These are phyloP conservation scores for Phtheirospermum japonicum DNA, from an alignment of 257 asterid genomes.

Conservation along the genomic window DNA sequence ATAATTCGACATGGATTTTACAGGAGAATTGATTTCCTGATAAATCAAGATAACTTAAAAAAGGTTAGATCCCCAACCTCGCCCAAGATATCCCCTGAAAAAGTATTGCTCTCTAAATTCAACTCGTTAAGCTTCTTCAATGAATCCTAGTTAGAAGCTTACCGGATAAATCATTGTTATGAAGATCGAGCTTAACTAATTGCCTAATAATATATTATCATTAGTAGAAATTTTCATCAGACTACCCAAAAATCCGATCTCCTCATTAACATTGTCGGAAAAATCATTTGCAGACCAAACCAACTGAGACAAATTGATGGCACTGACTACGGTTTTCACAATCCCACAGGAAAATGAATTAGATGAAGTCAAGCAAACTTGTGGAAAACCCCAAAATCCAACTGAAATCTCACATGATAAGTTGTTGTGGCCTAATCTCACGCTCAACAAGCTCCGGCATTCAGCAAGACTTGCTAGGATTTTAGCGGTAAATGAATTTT, in stretches of 20 bases:
- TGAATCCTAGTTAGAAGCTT: conserved; percentile 60
- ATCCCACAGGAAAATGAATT: conserved; percentile 78
- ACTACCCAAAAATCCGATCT: conserved; percentile 67
- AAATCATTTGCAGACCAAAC: conserved; percentile 67
- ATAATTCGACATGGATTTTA: conserved; percentile 58
- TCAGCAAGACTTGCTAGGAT: conserved; percentile 63
- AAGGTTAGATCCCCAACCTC: conserved; percentile 76
- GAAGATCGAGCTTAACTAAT: conserved; percentile 86
- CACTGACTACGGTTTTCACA: conserved; percentile 66
- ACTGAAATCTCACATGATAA: conserved; percentile 75
- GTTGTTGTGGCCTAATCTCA: conserved; percentile 68
- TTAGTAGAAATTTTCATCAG: conserved; percentile 62
- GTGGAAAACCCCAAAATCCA: conserved; percentile 92
- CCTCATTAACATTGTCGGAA: conserved; percentile 76
- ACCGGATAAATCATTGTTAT: conserved; percentile 63
- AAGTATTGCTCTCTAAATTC: conserved; percentile 66
- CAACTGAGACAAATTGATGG: conserved; percentile 73
- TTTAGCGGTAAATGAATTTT: conserved; percentile 65
- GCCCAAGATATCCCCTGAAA: conserved; percentile 71
- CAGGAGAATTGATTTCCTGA: conserved; percentile 76
- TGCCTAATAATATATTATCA: conserved; percentile 61
- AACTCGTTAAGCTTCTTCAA: conserved; percentile 80
- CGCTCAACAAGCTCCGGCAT: conserved; percentile 71
- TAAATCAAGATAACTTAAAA: conserved; percentile 84
- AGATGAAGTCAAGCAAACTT: conserved; percentile 70